phyloP scores from a whole-genome alignment of 352 stramenopile species.

The Phytophthora boehmeriae region DNA sequence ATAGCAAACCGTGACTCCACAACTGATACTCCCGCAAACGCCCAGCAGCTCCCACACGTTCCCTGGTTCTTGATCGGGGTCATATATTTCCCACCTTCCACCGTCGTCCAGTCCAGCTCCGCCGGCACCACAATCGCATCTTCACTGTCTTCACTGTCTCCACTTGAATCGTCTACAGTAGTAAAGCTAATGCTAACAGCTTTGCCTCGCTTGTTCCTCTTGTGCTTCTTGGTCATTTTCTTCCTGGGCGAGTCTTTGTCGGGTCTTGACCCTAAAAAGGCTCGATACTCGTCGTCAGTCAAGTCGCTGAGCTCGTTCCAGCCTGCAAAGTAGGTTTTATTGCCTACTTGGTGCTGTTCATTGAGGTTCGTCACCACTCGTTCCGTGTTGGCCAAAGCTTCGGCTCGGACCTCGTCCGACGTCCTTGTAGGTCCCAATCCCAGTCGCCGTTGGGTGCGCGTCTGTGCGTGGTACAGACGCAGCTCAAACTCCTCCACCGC shows the following conservation, averaged over 20 bases:
- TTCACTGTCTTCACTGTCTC: constrained; percentile 12
- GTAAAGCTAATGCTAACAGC: constrained; percentile 32
- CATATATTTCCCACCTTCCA: constrained; percentile 79
- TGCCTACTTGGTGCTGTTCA: constrained; percentile 40
- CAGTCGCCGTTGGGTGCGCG: constrained; percentile 23
- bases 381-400: constrained; percentile 49
- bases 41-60: constrained; percentile 93
- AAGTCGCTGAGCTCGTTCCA: constrained; percentile 77
- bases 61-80: constrained; percentile 94
- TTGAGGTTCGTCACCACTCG: constrained; percentile 57
- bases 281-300: constrained; percentile 65
- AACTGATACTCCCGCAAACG: constrained; percentile 79
- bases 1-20: constrained; percentile 85
- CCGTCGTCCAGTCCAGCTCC: constrained; percentile 73
- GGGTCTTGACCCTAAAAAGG: constrained; percentile 56
- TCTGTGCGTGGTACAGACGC: constrained; percentile 29
- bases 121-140: constrained; percentile 41
- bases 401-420: constrained; percentile 45
- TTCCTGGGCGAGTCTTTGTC: constrained; percentile 27
- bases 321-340: constrained; percentile 54
- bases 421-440: constrained; percentile 49
- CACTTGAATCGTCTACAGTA: constrained; percentile 21
- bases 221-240: constrained; percentile 26
- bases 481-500: constrained; percentile 31
- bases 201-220: constrained; percentile 16